phyloP scores from a whole-genome alignment of 1,139 yeast species.

The Candida sp. region DNA sequence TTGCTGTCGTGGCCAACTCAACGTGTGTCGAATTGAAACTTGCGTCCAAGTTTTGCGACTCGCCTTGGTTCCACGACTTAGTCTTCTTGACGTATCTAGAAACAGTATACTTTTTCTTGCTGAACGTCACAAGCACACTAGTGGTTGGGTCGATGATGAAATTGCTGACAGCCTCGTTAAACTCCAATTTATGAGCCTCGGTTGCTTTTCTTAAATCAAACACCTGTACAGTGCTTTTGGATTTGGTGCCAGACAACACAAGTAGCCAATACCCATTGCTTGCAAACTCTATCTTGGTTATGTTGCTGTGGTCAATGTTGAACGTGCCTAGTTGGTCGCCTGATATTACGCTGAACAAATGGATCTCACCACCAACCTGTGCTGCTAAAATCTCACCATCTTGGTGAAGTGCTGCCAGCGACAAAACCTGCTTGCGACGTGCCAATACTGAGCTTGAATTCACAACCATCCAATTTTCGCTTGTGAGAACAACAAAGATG shows the following conservation, averaged over 20 bases:
- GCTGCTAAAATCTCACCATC: slow-evolving; percentile 68
- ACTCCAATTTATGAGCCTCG: slow-evolving; percentile 29
- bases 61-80: slow-evolving; percentile 38
- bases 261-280: slow-evolving; percentile 74
- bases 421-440: not conserved
- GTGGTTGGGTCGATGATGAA: slow-evolving; percentile 53
- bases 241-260: slow-evolving; percentile 24
- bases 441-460: slow-evolving; percentile 4
- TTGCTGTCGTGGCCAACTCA: slow-evolving; percentile 10
- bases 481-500: slow-evolving; percentile 9
- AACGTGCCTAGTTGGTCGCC: slow-evolving; percentile 46
- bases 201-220: slow-evolving; percentile 59
- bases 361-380: slow-evolving; percentile 30
- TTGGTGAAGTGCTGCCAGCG: slow-evolving; percentile 53
- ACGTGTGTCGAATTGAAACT: slow-evolving; percentile 14
- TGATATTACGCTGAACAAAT: slow-evolving; percentile 14
- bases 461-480: slow-evolving; percentile 7
- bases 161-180: slow-evolving; percentile 20
- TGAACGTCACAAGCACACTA: slow-evolving; percentile 26
- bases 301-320: slow-evolving; percentile 14
- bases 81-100: slow-evolving; percentile 49
- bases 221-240: slow-evolving; percentile 37
- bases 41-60: slow-evolving; percentile 11
- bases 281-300: slow-evolving; percentile 52
- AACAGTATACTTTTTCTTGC: slow-evolving; percentile 16